Conservation (phyloP, 345 rosid species). For the Acer negundo region DNA sequence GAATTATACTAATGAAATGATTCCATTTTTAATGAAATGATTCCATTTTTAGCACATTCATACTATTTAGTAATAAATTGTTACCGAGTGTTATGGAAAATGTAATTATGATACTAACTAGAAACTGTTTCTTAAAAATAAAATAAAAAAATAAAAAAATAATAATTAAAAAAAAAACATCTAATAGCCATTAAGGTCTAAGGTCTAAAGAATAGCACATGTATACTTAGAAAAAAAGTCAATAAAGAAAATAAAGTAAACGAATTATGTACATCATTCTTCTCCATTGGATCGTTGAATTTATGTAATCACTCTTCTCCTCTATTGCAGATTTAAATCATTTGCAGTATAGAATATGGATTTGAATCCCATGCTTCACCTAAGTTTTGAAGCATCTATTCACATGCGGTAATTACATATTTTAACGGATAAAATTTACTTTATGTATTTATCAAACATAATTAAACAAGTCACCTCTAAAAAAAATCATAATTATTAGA, state of each 20-base stretch:
- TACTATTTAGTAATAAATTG: background rate
- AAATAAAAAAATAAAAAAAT: no score
- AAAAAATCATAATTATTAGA: no score
- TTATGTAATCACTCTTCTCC: background rate
- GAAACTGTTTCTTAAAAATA: no score
- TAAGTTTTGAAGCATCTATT: no score
- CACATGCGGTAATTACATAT: no score
- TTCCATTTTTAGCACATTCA: background rate
- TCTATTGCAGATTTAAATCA: no score
- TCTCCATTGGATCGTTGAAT: background rate
- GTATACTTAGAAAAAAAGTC: background rate
- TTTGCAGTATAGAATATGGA: no score
- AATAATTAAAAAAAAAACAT: background rate
- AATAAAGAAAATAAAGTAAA: background rate
- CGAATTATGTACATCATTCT: background rate
- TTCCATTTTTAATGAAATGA: background rate
- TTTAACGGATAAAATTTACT: no score
- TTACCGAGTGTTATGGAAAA: conserved; percentile 1
- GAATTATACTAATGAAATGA: background rate
- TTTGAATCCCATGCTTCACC: no score
- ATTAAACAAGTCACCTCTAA: no score
- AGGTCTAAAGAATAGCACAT: background rate
- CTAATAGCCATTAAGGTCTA: background rate
- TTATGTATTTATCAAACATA: no score
- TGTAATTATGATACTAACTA: conserved; percentile 2